phyloP scores from a whole-genome alignment of 352 stramenopile genomes.

The Globisporangium nodosum region DNA sequence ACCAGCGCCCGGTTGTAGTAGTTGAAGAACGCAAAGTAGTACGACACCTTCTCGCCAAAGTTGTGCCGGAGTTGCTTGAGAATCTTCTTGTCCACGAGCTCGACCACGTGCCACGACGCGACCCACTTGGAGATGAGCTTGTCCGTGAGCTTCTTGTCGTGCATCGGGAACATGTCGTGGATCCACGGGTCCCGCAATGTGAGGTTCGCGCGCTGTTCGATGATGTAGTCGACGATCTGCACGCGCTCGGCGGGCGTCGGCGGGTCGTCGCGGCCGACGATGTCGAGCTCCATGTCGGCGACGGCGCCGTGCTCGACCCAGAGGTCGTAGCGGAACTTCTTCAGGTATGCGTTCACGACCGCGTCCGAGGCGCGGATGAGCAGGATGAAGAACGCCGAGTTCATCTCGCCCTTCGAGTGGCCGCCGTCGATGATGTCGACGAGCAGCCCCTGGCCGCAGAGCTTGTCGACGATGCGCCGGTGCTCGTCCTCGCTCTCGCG shows the following conservation, averaged over 20 bases:
- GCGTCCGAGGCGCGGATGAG: slow-evolving; percentile 56
- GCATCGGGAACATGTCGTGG: slow-evolving; percentile 81
- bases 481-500: slow-evolving; percentile 79
- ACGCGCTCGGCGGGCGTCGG: slow-evolving; percentile 76
- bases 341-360: slow-evolving; percentile 56
- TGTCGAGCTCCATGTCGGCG: slow-evolving; percentile 70
- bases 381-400: slow-evolving; percentile 74
- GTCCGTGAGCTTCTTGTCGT: slow-evolving; percentile 63
- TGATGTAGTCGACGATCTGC: slow-evolving; percentile 83
- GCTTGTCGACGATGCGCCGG: slow-evolving; percentile 67
- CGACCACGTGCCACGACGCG: slow-evolving; percentile 44
- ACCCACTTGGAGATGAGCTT: slow-evolving; percentile 70
- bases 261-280: slow-evolving; percentile 46
- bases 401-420: slow-evolving; percentile 77
- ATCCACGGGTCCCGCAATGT: slow-evolving; percentile 59
- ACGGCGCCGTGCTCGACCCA: slow-evolving; percentile 81
- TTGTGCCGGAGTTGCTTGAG: slow-evolving; percentile 64
- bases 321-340: slow-evolving; percentile 60
- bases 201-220: slow-evolving; percentile 65
- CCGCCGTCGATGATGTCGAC: slow-evolving; percentile 85
- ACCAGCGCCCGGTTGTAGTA: slow-evolving; percentile 79
- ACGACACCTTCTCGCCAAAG: slow-evolving; percentile 84
- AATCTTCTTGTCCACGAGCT: slow-evolving; percentile 54
- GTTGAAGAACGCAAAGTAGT: slow-evolving; percentile 85
- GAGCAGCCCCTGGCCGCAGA: slow-evolving; percentile 61